Evolutionary conservation across 352 stramenopile species (phyloP), one percentile per base, ranked within the genome.

Genomic region (Pythium myriotylum): DNA sequence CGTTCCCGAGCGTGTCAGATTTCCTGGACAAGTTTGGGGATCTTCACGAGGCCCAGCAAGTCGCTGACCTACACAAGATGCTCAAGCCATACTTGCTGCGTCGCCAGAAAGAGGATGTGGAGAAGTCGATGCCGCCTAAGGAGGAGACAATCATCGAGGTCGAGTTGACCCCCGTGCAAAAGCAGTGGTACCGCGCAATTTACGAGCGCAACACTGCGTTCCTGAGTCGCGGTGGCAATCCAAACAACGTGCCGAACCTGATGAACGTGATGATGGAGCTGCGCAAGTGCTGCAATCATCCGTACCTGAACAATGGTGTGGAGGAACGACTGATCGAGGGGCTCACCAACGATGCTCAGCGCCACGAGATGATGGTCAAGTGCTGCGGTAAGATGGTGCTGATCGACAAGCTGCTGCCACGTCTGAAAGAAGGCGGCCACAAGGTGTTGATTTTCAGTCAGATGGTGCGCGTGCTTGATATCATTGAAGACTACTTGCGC

Each of bases 361-460:
- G 96, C 35, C 78, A 89, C 54, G 92, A 98, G 37, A 93, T 97
- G 78, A 86, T 99, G 60, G 94, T 99, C 24, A 97, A 97, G 61
- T 96, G 92, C 59, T 99, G 95, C 40, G 98, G 98, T n/a, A 99
- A 99, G 76, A 95, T 99, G 69, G 95, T 99, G 57, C 67, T 99
- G 23, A 84, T 99, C 22, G 97, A 99, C 76, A 99, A 99, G 72
- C 75, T 99, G 13, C 76, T 99, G 13, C 96, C 97, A 14, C 90
- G 95, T 12, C 76, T 99, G 22, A 98, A 98, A 65, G 84, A 93
- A 49, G 96, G 98, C 53, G 96, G 97, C 3, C 97, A 99, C 72
- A 96, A 98, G 35, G 94, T 99, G 26, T 83, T 99, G 14, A 94
- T 99, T 20, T 99, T 99, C 72, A 99, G 91, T 50, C 98, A 99